Base-by-base conservation (phyloP, 2,329 filamentous ascomycete genomes). In the Pseudogymnoascus sp. region DNA sequence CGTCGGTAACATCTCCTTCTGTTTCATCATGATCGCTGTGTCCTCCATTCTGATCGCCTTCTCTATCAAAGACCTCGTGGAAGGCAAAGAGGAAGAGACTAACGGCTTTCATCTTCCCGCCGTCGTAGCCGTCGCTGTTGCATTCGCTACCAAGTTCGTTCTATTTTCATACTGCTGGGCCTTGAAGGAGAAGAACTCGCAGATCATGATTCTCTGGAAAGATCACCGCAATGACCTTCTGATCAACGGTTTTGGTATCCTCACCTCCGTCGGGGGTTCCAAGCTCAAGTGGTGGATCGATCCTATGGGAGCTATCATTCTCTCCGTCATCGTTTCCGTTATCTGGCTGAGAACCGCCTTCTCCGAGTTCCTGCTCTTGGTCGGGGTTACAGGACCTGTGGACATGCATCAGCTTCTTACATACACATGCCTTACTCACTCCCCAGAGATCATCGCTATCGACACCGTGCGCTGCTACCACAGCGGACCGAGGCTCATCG, bases 171-270 rank as follows among this genome's bases (percentile, higher is more conserved):
- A 96, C 77, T 97, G 94, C 75, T 97, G 88, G 84, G 84, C 89
- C 3, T 75, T 97, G 68, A 86, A 92, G 66, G 86, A 96, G 75
- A 89, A 90, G 68, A 96, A 97, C 77, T 90, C 85, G 62, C 92
- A 96, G 73, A 84, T 96, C 64, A 83, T 88, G 61, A 96, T 96
- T 70, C 77, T 97, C 12, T 96, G 91, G 92, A 89, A 95, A 73
- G 92, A 97, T 70, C 94, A 99, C 75, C 86, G 94, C 63, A 99
- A 99, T 70, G 94, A 99, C 70, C 79, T 99, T n/a, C 79, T 96
- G 68, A 90, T 99, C 80, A 99, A 97, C 72, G 90, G 90, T 59
- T 90, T 95, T 66, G 91, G 88, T 82, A 85, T 97, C 64, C 74
- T 96, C 59, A 96, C 92, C 1, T 92, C 89, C 2, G 86, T 96